phyloP scores from a whole-genome alignment of 352 stramenopile genomes.

The Lagenidium sp. region DNA sequence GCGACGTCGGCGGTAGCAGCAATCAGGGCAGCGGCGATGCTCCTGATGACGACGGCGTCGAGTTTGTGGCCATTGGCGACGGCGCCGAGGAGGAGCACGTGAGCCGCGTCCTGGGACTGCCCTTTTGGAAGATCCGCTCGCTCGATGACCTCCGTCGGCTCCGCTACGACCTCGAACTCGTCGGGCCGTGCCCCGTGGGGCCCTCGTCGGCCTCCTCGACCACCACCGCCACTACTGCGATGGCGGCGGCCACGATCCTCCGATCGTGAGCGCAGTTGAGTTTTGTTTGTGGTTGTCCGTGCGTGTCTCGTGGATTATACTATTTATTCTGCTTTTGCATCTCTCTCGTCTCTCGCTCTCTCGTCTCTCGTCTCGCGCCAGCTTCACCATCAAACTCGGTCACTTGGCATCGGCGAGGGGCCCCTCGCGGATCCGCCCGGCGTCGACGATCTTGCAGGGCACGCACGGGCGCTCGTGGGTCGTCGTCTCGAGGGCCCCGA shows the following conservation, averaged over 20 bases:
- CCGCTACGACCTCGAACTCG: conserved; percentile 49
- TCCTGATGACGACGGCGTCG: conserved; percentile 17
- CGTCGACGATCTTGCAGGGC: conserved; percentile 58
- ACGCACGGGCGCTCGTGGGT: conserved; percentile 42
- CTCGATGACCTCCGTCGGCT: conserved; percentile 54
- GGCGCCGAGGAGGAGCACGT: conserved; percentile 73
- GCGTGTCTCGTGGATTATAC: no score
- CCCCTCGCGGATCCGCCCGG: conserved; percentile 37
- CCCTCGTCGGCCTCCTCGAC: not conserved
- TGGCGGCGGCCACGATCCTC: not conserved
- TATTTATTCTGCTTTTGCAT: no score
- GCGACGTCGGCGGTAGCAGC: not conserved
- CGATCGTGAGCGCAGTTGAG: no score
- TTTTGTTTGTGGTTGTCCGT: no score
- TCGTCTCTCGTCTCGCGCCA: no score
- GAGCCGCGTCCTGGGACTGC: conserved; percentile 48
- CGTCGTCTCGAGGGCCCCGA: conserved; percentile 41
- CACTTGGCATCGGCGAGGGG: no score
- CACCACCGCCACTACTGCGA: not conserved
- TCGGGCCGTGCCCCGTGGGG: conserved; percentile 3
- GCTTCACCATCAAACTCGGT: no score
- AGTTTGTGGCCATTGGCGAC: conserved; percentile 74
- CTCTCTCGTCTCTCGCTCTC: no score
- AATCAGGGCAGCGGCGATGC: no score
- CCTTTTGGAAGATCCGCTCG: conserved; percentile 67